Evolutionary conservation across 352 stramenopile genomes (phyloP).

Genomic region (Thalassiosira hispida): DNA sequence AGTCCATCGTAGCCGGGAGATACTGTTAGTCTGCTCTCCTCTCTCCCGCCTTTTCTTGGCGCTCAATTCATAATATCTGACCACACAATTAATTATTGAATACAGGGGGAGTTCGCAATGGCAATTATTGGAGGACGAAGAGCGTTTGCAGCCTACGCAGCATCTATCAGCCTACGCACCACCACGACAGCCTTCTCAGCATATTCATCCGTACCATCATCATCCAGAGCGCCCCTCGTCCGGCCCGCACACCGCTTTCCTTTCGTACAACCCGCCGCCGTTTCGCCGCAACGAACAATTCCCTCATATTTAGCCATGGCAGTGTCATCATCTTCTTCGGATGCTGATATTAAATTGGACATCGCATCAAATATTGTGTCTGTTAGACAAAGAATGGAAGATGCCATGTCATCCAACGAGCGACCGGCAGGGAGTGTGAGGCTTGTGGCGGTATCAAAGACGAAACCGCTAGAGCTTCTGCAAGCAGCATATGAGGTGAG

Average conservation of each 20-base stretch:
- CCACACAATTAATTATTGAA: no score
- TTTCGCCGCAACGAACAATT: neutral
- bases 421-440: slow-evolving; percentile 50
- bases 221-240: neutral
- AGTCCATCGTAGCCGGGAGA: no score
- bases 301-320: neutral
- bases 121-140: slow-evolving; percentile 9
- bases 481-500: slow-evolving; percentile 64
- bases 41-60: no score
- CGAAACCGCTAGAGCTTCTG: slow-evolving; percentile 73
- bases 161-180: slow-evolving; percentile 7
- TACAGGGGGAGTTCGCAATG: neutral
- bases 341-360: slow-evolving; percentile 17
- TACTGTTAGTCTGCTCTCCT: no score
- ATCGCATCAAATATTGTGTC: slow-evolving; percentile 42
- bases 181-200: slow-evolving; percentile 12
- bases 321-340: slow-evolving; percentile 8
- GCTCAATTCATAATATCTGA: no score
- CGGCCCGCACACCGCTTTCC: neutral
- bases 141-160: slow-evolving; percentile 4
- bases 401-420: slow-evolving; percentile 35
- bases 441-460: slow-evolving; percentile 81
- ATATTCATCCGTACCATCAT: neutral
- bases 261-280: neutral
- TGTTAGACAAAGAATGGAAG: slow-evolving; percentile 33